Evolutionary conservation across 164 flowering plant species (phyloP).

Genomic region (Aristolochia fimbriata): DNA sequence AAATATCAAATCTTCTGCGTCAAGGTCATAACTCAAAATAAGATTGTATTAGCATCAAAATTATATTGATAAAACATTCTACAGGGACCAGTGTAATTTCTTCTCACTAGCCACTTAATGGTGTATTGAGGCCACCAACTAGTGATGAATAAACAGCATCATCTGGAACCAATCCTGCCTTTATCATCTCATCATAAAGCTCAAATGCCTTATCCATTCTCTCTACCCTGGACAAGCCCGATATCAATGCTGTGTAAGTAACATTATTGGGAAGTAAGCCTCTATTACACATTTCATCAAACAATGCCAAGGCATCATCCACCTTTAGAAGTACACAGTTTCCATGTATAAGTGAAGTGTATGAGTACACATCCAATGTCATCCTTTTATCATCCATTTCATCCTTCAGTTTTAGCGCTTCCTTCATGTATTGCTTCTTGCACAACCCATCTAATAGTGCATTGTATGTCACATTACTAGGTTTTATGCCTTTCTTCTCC

Average conservation of each 20-base stretch:
- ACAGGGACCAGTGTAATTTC: too few species aligned
- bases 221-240: slow-evolving; percentile 59
- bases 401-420: slow-evolving; percentile 37
- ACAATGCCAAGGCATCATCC: slow-evolving; percentile 42
- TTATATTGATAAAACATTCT: too few species aligned
- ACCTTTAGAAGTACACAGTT: slow-evolving; percentile 49
- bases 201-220: slow-evolving; percentile 64
- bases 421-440: slow-evolving; percentile 50
- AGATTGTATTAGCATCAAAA: too few species aligned
- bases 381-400: slow-evolving; percentile 47
- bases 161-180: slow-evolving; percentile 56
- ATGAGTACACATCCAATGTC: slow-evolving; percentile 53
- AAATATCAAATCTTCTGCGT: too few species aligned
- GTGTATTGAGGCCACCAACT: slow-evolving; percentile 59
- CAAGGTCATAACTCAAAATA: too few species aligned
- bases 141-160: slow-evolving; percentile 49
- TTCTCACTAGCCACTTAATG: not conserved
- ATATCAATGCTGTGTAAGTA: slow-evolving; percentile 55
- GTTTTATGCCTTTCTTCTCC: slow-evolving; percentile 41
- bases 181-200: slow-evolving; percentile 65
- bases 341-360: slow-evolving; percentile 58
- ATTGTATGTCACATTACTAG: slow-evolving; percentile 53
- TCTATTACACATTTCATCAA: slow-evolving; percentile 38
- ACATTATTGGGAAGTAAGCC: slow-evolving; percentile 29
- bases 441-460: slow-evolving; percentile 50